These are phyloP conservation scores for Spathaspora girioi DNA, from an alignment of 805 yeast species.

Conservation along the genomic window DNA sequence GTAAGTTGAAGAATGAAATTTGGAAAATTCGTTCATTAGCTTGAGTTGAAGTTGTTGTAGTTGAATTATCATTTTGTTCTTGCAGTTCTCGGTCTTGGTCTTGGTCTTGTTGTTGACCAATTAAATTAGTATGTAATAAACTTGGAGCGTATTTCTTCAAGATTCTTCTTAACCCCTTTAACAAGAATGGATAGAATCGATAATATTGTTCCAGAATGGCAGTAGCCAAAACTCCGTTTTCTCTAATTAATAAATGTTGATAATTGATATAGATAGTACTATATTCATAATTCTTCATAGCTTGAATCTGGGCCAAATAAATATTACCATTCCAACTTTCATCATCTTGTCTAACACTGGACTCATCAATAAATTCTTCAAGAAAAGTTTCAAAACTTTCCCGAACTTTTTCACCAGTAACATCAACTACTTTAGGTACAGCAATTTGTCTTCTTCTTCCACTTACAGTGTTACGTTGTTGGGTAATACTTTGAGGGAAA, in stretches of 20 bases:
- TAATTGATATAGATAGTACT: slow-evolving; percentile 83
- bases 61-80: slow-evolving; percentile 14
- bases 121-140: slow-evolving; percentile 41
- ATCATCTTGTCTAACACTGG: slow-evolving; percentile 22
- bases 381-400: slow-evolving; percentile 86
- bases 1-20: slow-evolving; percentile 83
- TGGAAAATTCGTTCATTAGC: slow-evolving; percentile 76
- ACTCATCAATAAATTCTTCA: slow-evolving; percentile 53
- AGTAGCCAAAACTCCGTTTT: slow-evolving; percentile 82
- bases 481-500: slow-evolving; percentile 3
- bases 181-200: slow-evolving; percentile 83
- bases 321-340: slow-evolving; percentile 48
- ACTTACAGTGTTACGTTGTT: slow-evolving; percentile 10
- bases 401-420: slow-evolving; percentile 89
- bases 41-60: slow-evolving; percentile 43
- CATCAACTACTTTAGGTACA: slow-evolving; percentile 84
- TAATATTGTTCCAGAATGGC: slow-evolving; percentile 91
- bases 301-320: slow-evolving; percentile 76
- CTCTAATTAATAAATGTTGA: slow-evolving; percentile 68
- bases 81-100: slow-evolving; percentile 17
- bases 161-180: slow-evolving; percentile 68
- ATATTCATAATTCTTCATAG: slow-evolving; percentile 72
- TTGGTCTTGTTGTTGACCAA: slow-evolving; percentile 35
- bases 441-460: slow-evolving; percentile 58
- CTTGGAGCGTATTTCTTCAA: slow-evolving; percentile 75